Evolutionary conservation across 495 filamentous ascomycete species (phyloP).

Genomic region (Endocarpon pusillum): DNA sequence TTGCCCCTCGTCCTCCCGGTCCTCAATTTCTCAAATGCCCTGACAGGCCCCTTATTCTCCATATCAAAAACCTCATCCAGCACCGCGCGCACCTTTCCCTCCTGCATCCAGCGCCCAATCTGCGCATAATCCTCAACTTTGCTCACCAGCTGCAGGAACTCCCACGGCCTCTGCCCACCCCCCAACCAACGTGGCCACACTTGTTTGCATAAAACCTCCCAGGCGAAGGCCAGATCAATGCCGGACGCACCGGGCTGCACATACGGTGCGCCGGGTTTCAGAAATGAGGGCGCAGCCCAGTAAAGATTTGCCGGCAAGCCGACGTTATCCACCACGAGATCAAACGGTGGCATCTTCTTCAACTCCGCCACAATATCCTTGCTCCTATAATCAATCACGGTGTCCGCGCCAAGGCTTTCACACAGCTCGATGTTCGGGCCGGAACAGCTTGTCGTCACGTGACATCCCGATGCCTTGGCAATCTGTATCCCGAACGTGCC

Average conservation of each 20-base stretch:
- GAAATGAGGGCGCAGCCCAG: constrained; percentile 34
- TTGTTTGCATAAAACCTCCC: constrained; percentile 12
- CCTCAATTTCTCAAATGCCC: constrained; percentile 48
- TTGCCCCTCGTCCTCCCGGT: constrained; percentile 48
- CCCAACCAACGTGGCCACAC: constrained; percentile 41
- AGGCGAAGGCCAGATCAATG: constrained; percentile 11
- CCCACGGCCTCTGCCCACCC: constrained; percentile 41
- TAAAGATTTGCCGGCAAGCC: constrained; percentile 29
- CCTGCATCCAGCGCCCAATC: constrained; percentile 40
- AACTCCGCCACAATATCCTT: constrained; percentile 25
- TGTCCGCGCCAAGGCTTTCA: constrained; percentile 36
- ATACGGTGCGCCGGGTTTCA: constrained; percentile 33
- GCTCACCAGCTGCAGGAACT: constrained; percentile 23
- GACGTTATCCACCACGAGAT: constrained; percentile 37
- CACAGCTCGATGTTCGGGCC: constrained; percentile 30
- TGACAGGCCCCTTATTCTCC: constrained; percentile 31
- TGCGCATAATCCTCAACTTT: constrained; percentile 29
- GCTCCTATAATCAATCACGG: constrained; percentile 40
- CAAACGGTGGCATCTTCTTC: constrained; percentile 24
- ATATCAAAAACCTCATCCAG: constrained; percentile 45
- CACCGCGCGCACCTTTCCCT: constrained; percentile 42
- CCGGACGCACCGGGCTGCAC: constrained; percentile 36
- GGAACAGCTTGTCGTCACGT: constrained; percentile 35
- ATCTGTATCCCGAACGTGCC: constrained; percentile 38
- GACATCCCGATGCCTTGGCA: constrained; percentile 36